phyloP scores from a whole-genome alignment of 225 moss, liverwort and hornwort genomes.

The Asterella californica region DNA sequence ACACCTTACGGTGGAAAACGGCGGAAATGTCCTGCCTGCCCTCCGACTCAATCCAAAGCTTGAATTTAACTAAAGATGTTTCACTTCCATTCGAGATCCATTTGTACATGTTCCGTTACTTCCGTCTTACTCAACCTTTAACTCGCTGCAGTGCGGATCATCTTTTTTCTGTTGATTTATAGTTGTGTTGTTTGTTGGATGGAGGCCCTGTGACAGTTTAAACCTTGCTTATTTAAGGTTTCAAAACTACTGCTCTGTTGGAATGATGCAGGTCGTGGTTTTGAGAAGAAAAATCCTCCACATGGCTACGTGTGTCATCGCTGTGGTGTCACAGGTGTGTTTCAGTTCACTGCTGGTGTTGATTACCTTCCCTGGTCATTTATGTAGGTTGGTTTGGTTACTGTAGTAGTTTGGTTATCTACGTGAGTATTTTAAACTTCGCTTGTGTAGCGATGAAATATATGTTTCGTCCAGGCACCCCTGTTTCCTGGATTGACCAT shows the following conservation, averaged over 20 bases:
- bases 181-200: not conserved
- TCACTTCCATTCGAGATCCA: too few species aligned
- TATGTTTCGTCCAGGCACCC: not conserved
- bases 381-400: not conserved
- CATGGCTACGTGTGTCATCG: slow-evolving; percentile 99
- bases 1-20: not conserved
- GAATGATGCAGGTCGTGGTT: slow-evolving; percentile 63
- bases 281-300: slow-evolving; percentile 96
- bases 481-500: too few species aligned
- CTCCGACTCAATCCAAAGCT: too few species aligned
- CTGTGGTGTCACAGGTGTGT: slow-evolving; percentile 94
- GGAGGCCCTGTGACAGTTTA: too few species aligned
- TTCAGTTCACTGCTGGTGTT: not conserved
- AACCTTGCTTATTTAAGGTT: not conserved
- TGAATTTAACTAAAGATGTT: too few species aligned
- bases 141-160: not conserved
- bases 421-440: not conserved
- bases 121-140: too few species aligned
- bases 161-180: not conserved
- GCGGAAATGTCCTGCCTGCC: not conserved
- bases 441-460: not conserved
- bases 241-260: not conserved
- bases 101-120: too few species aligned
- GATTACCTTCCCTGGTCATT: not conserved
- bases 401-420: too few species aligned